A percentile compares a stretch with the other conserved stretches of the same genome.
phyloP scores from a whole-genome alignment of 2,329 filamentous ascomycete species.

The Hymenoscyphus fructigenus region DNA sequence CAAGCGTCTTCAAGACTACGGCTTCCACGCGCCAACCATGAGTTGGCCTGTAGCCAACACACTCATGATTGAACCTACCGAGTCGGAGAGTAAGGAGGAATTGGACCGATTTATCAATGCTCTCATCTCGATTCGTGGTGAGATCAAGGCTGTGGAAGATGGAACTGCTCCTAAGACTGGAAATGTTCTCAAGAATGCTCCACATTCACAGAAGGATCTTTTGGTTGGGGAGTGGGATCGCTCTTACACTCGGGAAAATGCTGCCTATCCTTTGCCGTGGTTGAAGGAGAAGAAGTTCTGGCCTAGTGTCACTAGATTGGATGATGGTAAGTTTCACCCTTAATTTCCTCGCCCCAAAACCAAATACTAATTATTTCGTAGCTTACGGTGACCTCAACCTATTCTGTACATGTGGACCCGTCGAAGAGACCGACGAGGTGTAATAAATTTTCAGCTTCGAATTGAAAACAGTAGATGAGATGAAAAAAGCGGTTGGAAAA shows the following conservation, averaged over 20 bases:
- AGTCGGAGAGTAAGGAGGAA: slow-evolving; percentile 89
- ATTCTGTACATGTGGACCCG: slow-evolving; percentile 81
- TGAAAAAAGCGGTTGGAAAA: not conserved
- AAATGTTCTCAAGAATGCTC: slow-evolving; percentile 87
- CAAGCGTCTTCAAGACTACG: slow-evolving; percentile 95
- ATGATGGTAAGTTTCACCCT: slow-evolving; percentile 68
- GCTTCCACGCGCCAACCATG: slow-evolving; percentile 97
- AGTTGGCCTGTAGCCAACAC: slow-evolving; percentile 94
- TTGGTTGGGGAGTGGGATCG: slow-evolving; percentile 76
- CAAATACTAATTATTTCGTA: slow-evolving; percentile 37
- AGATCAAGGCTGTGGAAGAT: slow-evolving; percentile 81
- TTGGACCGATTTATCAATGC: slow-evolving; percentile 92
- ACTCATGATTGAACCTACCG: slow-evolving; percentile 96
- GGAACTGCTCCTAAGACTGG: slow-evolving; percentile 71
- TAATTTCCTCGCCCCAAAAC: not conserved
- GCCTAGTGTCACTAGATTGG: slow-evolving; percentile 81
- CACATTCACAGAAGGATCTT: slow-evolving; percentile 81
- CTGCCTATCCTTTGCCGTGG: slow-evolving; percentile 81
- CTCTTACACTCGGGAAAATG: slow-evolving; percentile 76
- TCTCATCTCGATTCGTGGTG: slow-evolving; percentile 78
- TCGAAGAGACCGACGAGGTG: slow-evolving; percentile 29
- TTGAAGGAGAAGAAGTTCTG: slow-evolving; percentile 97
- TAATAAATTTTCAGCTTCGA: slow-evolving; percentile 28
- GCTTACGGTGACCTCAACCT: slow-evolving; percentile 89
- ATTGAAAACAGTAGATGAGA: slow-evolving; percentile 24